A percentile compares a stretch with the other conserved stretches of the same genome.
phyloP scores from a whole-genome alignment of 1,284 basidiomycete genomes.

The Malassezia caprae region DNA sequence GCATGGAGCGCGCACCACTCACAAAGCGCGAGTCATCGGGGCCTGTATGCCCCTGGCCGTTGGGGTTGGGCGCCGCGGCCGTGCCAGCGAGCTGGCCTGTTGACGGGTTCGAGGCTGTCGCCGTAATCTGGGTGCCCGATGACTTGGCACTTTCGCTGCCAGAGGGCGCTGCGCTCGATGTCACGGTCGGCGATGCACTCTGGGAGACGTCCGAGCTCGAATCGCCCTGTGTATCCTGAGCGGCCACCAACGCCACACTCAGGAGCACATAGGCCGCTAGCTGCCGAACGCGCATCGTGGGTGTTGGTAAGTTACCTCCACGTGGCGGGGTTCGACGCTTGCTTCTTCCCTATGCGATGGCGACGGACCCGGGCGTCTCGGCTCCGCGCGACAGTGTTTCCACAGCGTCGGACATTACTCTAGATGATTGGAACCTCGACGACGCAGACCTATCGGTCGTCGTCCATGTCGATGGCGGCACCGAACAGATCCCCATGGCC shows the following conservation, averaged over 20 bases:
- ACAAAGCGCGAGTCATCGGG: constrained; percentile 16
- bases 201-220: background rate
- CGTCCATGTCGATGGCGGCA: background rate
- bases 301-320: background rate
- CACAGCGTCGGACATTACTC: constrained; percentile 11
- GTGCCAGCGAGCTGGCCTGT: constrained; percentile 9
- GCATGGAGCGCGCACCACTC: background rate
- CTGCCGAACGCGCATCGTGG: background rate
- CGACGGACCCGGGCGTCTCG: background rate
- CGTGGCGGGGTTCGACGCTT: background rate
- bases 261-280: background rate
- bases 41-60: background rate
- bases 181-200: background rate
- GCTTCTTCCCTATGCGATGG: background rate
- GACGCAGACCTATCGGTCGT: background rate
- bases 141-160: background rate
- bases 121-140: constrained; percentile 1
- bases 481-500: background rate
- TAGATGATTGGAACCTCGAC: background rate
- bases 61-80: constrained; percentile 2
- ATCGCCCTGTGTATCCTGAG: background rate
- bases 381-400: constrained; percentile 12
- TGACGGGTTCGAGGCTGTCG: constrained; percentile 4
- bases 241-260: background rate
- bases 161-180: background rate